These are phyloP conservation scores for Cyberlindnera sargentensis DNA, from an alignment of 805 yeast species.

Conservation along the genomic window DNA sequence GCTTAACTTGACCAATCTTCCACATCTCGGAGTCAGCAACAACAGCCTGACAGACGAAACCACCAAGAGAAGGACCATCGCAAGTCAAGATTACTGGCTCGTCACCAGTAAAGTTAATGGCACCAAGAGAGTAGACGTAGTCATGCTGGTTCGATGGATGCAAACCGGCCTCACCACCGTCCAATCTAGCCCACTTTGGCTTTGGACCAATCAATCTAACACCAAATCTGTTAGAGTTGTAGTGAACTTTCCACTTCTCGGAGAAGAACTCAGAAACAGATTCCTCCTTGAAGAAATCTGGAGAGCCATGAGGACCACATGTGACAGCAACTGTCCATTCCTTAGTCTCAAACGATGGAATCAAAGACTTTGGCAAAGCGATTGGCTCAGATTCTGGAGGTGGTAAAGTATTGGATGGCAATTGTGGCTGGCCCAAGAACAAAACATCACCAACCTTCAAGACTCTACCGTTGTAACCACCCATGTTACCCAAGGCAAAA, in stretches of 20 bases:
- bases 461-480: conserved; percentile 92
- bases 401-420: conserved; percentile 63
- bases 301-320: conserved; percentile 97
- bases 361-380: conserved; percentile 43
- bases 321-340: conserved; percentile 88
- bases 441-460: conserved; percentile 89
- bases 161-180: conserved; percentile 97
- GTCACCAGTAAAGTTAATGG: conserved; percentile 96
- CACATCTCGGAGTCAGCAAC: conserved; percentile 95
- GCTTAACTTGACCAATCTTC: conserved; percentile 97
- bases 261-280: conserved; percentile 69
- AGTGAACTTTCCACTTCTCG: conserved; percentile 88
- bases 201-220: conserved; percentile 92
- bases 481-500: conserved; percentile 86
- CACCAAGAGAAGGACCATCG: conserved; percentile 97
- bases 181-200: conserved; percentile 92
- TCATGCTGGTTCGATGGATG: conserved; percentile 99
- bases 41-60: conserved; percentile 95
- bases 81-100: conserved; percentile 96
- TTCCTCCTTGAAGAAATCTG: conserved; percentile 82
- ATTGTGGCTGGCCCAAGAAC: conserved; percentile 72
- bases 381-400: conserved; percentile 62
- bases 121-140: conserved; percentile 93
- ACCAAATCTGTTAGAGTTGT: conserved; percentile 95
- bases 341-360: conserved; percentile 23